phyloP scores from a whole-genome alignment of 2,329 filamentous ascomycete genomes.

The Botrytis squamosa region DNA sequence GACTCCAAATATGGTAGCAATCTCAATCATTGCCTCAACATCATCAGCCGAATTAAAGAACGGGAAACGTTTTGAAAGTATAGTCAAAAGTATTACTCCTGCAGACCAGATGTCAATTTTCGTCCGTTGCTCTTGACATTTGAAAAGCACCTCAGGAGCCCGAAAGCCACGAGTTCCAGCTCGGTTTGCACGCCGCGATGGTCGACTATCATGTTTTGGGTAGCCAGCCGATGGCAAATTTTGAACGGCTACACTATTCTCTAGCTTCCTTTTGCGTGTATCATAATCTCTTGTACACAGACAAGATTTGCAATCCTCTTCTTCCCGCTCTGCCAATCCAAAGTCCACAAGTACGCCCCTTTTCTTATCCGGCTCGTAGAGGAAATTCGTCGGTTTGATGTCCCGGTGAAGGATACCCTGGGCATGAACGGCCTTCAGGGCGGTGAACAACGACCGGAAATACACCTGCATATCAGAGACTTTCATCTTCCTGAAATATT shows the following conservation, averaged over 20 bases:
- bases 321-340: conserved; percentile 85
- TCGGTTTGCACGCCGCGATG: conserved; percentile 86
- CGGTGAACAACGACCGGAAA: conserved; percentile 82
- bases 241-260: conserved; percentile 58
- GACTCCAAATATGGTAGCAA: conserved; percentile 88
- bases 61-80: conserved; percentile 87
- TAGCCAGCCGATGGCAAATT: conserved; percentile 63
- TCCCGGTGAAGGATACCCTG: conserved; percentile 88
- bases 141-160: conserved; percentile 93
- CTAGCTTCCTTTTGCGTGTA: conserved; percentile 59
- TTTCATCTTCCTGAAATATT: conserved; percentile 89
- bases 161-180: conserved; percentile 95
- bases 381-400: conserved; percentile 96
- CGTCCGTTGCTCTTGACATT: conserved; percentile 91
- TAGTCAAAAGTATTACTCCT: conserved; percentile 94
- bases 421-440: conserved; percentile 77
- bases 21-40: conserved; percentile 95
- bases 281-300: conserved; percentile 57
- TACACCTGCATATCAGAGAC: conserved; percentile 86
- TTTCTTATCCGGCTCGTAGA: conserved; percentile 79
- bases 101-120: conserved; percentile 97
- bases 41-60: conserved; percentile 99
- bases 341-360: conserved; percentile 97
- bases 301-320: conserved; percentile 75
- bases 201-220: conserved; percentile 84